Evolutionary conservation across 257 asterid species (phyloP).

Genomic region (Rauvolfia tetraphylla): DNA sequence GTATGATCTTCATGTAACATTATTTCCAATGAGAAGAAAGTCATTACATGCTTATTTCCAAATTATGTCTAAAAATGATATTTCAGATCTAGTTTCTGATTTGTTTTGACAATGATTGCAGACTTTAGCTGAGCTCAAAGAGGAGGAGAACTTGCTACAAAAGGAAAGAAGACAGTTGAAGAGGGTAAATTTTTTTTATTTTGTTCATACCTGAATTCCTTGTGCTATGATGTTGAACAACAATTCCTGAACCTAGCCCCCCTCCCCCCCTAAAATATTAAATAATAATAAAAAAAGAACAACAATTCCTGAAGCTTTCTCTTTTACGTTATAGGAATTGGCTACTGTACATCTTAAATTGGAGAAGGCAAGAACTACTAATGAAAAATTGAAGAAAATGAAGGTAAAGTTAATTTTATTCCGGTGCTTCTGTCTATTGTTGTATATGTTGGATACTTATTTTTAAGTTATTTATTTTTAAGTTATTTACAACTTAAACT

Average conservation of each 20-base stretch:
- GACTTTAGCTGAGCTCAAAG: conserved; percentile 65
- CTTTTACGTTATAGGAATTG: conserved; percentile 44
- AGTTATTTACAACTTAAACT: background rate
- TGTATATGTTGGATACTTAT: background rate
- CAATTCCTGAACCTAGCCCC: background rate
- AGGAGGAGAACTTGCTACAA: conserved; percentile 44
- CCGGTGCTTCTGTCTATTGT: background rate
- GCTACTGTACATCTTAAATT: conserved; percentile 32
- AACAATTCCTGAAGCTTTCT: background rate
- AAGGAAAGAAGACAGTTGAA: conserved; percentile 62
- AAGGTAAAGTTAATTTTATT: conserved; percentile 43
- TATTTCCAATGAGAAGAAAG: background rate
- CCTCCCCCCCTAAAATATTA: too few relatives aligned
- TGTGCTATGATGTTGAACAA: background rate
- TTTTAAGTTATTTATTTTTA: background rate
- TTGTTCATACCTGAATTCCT: background rate
- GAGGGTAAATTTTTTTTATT: conserved; percentile 41
- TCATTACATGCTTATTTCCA: background rate
- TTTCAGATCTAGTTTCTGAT: background rate
- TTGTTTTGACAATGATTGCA: conserved; percentile 24
- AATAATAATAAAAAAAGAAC: too few relatives aligned
- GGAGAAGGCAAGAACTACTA: conserved; percentile 48
- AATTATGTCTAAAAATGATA: background rate
- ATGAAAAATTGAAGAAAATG: conserved; percentile 53
- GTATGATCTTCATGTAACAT: background rate